These are phyloP conservation scores for Moricandia moricandioides DNA, from an alignment of 345 rosid genomes.

Conservation along the genomic window DNA sequence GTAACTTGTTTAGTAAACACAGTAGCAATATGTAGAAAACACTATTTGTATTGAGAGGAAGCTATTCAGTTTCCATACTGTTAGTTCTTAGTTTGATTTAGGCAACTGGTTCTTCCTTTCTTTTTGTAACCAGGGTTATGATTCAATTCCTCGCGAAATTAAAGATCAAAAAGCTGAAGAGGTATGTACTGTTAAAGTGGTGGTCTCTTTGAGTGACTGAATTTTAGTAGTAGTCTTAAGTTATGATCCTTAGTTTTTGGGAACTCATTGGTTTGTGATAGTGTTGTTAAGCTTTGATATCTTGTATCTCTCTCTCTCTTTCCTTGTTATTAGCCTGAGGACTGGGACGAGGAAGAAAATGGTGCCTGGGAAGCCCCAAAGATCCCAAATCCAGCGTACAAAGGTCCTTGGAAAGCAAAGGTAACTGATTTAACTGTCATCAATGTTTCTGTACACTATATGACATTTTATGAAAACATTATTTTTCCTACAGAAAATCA, in stretches of 20 bases:
- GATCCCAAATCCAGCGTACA: constrained; percentile 67
- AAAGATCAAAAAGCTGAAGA: constrained; percentile 64
- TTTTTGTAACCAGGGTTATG: constrained; percentile 52
- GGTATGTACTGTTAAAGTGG: constrained; percentile 34
- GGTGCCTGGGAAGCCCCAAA: constrained; percentile 70
- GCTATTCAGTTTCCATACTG: neutral
- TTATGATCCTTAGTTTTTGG: neutral
- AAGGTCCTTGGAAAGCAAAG: constrained; percentile 82
- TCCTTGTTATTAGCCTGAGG: constrained; percentile 50
- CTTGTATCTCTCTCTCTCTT: neutral
- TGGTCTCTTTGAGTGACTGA: neutral
- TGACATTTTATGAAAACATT: constrained; percentile 3
- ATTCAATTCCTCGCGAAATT: constrained; percentile 57
- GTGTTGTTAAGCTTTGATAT: constrained; percentile 19
- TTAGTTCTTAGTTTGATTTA: constrained; percentile 3
- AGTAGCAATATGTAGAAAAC: constrained; percentile 6
- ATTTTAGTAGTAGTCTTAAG: constrained; percentile 13
- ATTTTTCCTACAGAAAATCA: constrained; percentile 58
- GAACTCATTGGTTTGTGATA: constrained; percentile 17
- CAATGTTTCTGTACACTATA: constrained; percentile 4
- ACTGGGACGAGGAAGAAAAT: constrained; percentile 75
- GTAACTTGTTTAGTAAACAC: constrained; percentile 38
- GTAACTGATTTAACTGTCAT: constrained; percentile 33
- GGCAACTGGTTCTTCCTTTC: constrained; percentile 5
- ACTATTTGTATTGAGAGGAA: too few species aligned